These are phyloP conservation scores for Botrytis deweyae DNA, from an alignment of 2,329 filamentous ascomycete genomes.

Conservation along the genomic window DNA sequence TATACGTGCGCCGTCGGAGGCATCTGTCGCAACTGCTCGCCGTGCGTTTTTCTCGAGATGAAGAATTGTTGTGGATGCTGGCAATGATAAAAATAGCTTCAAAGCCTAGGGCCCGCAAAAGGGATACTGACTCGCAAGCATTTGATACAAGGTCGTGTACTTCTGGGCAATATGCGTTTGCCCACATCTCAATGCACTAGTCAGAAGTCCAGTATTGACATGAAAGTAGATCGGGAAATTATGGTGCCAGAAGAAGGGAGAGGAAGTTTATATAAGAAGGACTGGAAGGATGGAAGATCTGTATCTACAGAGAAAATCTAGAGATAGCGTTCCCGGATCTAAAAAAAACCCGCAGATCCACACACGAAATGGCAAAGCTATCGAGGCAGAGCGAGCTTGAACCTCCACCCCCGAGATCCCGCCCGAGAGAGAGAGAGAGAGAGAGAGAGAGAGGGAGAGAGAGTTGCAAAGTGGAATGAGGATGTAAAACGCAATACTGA, in stretches of 20 bases:
- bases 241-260: neutral
- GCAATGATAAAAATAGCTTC: no score
- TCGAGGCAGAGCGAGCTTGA: neutral
- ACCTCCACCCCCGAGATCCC: neutral
- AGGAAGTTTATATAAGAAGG: neutral
- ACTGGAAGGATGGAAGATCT: no score
- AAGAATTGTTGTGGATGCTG: no score
- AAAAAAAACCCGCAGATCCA: neutral
- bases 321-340: no score
- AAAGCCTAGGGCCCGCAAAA: no score
- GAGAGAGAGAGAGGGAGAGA: no score
- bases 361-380: neutral
- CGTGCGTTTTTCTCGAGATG: no score
- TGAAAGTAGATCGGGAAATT: neutral
- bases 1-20: neutral
- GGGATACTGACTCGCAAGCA: neutral
- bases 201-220: neutral
- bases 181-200: neutral
- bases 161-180: neutral
- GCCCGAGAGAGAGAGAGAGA: no score
- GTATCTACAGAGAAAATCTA: no score
- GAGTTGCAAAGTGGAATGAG: neutral
- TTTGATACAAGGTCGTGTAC: neutral
- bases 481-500: neutral
- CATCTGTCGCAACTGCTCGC: neutral